phyloP scores from a whole-genome alignment of 352 stramenopile species.

The Blastocystis sp. region DNA sequence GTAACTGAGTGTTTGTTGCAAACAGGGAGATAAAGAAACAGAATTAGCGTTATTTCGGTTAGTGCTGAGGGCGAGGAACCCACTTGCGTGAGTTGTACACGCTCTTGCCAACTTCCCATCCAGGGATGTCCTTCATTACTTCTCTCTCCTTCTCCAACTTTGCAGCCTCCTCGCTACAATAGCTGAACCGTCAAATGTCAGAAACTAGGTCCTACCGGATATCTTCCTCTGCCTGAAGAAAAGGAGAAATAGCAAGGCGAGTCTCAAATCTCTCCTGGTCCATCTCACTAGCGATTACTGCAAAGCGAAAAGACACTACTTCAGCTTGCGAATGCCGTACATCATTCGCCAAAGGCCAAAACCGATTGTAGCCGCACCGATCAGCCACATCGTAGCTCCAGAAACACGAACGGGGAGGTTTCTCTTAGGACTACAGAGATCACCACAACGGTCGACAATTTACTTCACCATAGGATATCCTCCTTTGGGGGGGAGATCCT shows the following conservation, averaged over 20 bases:
- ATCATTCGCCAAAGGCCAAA: constrained; percentile 50
- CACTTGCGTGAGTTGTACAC: constrained; percentile 80
- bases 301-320: background rate
- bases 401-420: constrained; percentile 44
- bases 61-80: constrained; percentile 62
- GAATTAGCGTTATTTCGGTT: constrained; percentile 44
- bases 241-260: constrained; percentile 81
- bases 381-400: constrained; percentile 28
- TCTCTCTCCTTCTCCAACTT: constrained; percentile 80
- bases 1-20: background rate
- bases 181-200: constrained; percentile 65
- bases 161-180: constrained; percentile 74
- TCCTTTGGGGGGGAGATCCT: constrained; percentile 56
- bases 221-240: constrained; percentile 90
- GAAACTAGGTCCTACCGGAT: constrained; percentile 68
- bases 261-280: constrained; percentile 80
- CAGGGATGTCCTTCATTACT: constrained; percentile 87
- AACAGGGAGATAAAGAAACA: background rate
- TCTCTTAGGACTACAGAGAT: constrained; percentile 48
- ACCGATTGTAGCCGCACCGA: constrained; percentile 5
- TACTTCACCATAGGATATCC: constrained; percentile 38
- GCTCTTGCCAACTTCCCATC: constrained; percentile 78
- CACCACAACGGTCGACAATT: background rate
- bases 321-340: constrained; percentile 56
- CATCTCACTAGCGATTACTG: constrained; percentile 64